Evolutionary conservation across 129 eudicot genomes (phyloP).

Genomic region (Deinandra increscens): DNA sequence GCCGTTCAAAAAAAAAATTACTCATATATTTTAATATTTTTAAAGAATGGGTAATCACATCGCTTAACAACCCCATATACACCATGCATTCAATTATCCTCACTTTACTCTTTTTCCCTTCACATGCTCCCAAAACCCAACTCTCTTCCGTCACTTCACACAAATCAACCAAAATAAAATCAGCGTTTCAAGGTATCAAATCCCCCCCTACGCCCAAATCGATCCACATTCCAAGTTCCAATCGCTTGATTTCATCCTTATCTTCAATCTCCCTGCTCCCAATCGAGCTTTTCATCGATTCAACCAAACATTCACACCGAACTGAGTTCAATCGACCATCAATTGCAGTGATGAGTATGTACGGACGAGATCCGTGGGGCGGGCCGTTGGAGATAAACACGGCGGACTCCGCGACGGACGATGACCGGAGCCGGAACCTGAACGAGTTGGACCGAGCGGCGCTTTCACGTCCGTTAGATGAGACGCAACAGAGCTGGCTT

Average conservation of each 20-base stretch:
- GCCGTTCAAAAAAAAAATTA: no score
- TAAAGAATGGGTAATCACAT: no score
- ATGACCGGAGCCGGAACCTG: slow-evolving; percentile 76
- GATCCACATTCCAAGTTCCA: slow-evolving; percentile 6
- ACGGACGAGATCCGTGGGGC: slow-evolving; percentile 95
- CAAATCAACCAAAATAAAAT: slow-evolving; percentile 2
- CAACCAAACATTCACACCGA: not conserved
- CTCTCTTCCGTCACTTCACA: slow-evolving; percentile 1
- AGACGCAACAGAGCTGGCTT: slow-evolving; percentile 93
- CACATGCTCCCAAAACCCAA: slow-evolving; percentile 27
- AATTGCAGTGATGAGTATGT: slow-evolving; percentile 42
- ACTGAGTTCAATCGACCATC: not conserved
- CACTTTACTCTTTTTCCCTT: slow-evolving; percentile 24
- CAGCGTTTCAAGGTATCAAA: not conserved
- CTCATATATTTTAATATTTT: no score
- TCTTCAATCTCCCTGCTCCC: not conserved
- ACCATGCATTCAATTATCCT: slow-evolving; percentile 19
- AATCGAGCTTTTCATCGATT: no score
- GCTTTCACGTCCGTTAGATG: slow-evolving; percentile 69
- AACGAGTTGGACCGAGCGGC: slow-evolving; percentile 81
- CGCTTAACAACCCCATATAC: not conserved
- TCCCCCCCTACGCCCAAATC: slow-evolving; percentile 2
- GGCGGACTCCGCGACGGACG: slow-evolving; percentile 83
- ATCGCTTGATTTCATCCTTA: not conserved
- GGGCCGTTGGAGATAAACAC: slow-evolving; percentile 82